phyloP scores from a whole-genome alignment of 23 red algal species.

The Chondrus crispus region DNA sequence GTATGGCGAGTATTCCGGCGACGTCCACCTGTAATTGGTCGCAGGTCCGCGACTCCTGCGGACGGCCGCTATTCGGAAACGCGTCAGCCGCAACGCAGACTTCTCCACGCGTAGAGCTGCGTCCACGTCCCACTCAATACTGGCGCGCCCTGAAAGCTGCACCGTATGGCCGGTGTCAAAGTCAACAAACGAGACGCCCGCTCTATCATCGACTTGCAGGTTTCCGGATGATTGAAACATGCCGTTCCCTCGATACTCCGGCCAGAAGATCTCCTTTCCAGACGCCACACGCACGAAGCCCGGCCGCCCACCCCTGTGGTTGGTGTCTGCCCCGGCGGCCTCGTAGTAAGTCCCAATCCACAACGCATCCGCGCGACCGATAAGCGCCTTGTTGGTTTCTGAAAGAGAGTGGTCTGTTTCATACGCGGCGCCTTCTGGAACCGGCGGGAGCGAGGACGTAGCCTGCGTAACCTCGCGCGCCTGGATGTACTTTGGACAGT shows the following conservation, averaged over 20 bases:
- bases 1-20: conserved; percentile 54
- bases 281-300: conserved; percentile 40
- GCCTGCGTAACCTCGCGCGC: not conserved
- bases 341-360: conserved; percentile 58
- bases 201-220: conserved; percentile 32
- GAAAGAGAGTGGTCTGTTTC: conserved; percentile 14
- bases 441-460: not conserved
- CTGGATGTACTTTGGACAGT: conserved; percentile 84
- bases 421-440: not conserved
- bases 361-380: conserved; percentile 45
- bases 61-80: conserved; percentile 27
- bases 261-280: conserved; percentile 21
- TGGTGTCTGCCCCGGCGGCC: conserved; percentile 35
- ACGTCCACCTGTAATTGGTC: conserved; percentile 55
- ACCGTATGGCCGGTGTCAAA: conserved; percentile 35
- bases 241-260: conserved; percentile 78
- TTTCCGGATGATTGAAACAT: conserved; percentile 73
- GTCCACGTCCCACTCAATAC: conserved; percentile 24
- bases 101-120: not conserved
- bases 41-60: conserved; percentile 21
- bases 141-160: conserved; percentile 59
- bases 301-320: conserved; percentile 60
- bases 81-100: not conserved
- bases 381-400: not conserved
- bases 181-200: conserved; percentile 55